Base-by-base conservation (phyloP, 208 protist genomes). In the Tritrichomonas foetus region DNA sequence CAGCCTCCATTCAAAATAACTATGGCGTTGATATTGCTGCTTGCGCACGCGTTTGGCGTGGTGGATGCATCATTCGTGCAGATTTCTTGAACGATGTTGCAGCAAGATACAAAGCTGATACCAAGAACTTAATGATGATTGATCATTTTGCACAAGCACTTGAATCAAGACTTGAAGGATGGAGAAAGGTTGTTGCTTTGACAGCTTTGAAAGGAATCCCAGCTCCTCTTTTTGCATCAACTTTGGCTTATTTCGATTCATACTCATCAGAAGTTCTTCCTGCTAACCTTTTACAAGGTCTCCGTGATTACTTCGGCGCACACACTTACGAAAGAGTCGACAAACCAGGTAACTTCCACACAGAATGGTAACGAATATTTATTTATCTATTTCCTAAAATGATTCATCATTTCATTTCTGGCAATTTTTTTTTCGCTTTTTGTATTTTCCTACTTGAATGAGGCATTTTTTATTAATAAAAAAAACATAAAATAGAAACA, bases 61-160 rank as follows among this genome's bases (percentile, higher is more conserved):
- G 96, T 93, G 97, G 97, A 57, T 98, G 97, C 94, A 98, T 98
- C 94, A 98, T 98, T 94, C 94, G 97, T 53, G 95, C 96, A 41
- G 95, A 93, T 2, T 98, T 98, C 75, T 95, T 98, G 1, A 96
- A 95, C 93, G 64, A 94, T 20, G 97, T 98, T 78, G 97, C 96
- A 69, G 92, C 95, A 3, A 97, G 97, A 30, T 98, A 96, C 93
- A 95, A 96, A 9, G 49, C 78, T 5, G 93, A 98, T 89, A 50
- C 96, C 16, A 82, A 95, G 20, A 96, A 95, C 50, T 94, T 98
- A 27, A 61, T 98, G 3, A 39, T 96, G 0, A 97, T 98, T 80
- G 25, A 61, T 49, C 94, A 94, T 55, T 98, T 98, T 93, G 80
- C 44, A 50, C 84, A 95, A n/a, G 94, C 96, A 44, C 41, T 98